Evolutionary conservation across 2,329 filamentous ascomycete species (phyloP).

Genomic region (Ceratocystis destructans): DNA sequence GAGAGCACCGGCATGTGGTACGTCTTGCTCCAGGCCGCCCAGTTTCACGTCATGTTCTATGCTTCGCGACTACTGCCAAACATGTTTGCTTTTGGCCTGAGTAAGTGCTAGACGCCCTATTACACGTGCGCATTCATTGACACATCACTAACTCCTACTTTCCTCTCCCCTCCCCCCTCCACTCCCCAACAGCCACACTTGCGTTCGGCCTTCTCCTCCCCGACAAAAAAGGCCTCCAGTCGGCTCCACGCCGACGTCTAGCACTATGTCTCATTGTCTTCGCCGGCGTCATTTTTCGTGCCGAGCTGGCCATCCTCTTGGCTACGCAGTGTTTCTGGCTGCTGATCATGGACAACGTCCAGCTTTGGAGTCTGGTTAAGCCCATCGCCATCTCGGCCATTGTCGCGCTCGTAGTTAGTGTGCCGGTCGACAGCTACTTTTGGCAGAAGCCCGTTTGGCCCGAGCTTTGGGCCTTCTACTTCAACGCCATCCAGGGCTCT

Average conservation of each 20-base stretch:
- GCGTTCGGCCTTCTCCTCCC: slow-evolving; percentile 40
- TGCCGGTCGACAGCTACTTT: slow-evolving; percentile 80
- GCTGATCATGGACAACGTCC: slow-evolving; percentile 41
- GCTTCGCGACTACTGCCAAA: slow-evolving; percentile 84
- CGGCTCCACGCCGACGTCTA: slow-evolving; percentile 40
- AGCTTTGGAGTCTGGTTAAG: slow-evolving; percentile 44
- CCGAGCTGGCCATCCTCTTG: slow-evolving; percentile 74
- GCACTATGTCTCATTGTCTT: slow-evolving; percentile 65
- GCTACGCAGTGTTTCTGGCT: slow-evolving; percentile 52
- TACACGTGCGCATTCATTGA: background rate
- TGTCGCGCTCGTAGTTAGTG: slow-evolving; percentile 54
- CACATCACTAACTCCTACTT: background rate
- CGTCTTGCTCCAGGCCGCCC: slow-evolving; percentile 58
- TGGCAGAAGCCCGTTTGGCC: slow-evolving; percentile 86
- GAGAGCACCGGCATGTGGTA: slow-evolving; percentile 62
- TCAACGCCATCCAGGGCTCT: slow-evolving; percentile 74
- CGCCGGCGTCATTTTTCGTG: slow-evolving; percentile 73
- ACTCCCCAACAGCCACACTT: slow-evolving; percentile 43
- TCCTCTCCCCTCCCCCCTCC: background rate
- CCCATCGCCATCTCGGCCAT: slow-evolving; percentile 51
- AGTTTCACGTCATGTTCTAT: slow-evolving; percentile 92
- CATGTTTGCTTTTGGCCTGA: slow-evolving; percentile 85
- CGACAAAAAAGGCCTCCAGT: slow-evolving; percentile 23
- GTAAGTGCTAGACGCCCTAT: slow-evolving; percentile 35
- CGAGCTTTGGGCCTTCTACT: slow-evolving; percentile 77